Conservation (phyloP, 768 basidiomycete genomes). For the Leccinum disarticulatum region DNA sequence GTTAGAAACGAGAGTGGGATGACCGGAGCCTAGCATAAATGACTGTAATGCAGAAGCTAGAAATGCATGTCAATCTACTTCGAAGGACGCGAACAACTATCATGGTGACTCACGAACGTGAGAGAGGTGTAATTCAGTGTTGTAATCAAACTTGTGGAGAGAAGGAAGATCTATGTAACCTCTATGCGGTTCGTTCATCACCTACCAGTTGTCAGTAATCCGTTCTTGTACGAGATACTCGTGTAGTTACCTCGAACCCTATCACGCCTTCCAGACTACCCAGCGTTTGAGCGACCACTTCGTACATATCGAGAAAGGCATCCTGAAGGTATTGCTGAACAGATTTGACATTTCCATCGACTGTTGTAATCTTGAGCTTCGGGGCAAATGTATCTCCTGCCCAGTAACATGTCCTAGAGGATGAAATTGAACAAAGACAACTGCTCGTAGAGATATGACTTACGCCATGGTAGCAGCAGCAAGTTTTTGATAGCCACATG, state of each 20-base stretch:
- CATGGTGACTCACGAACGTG: slow-evolving; percentile 59
- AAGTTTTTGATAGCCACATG: slow-evolving; percentile 90
- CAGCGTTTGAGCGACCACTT: slow-evolving; percentile 61
- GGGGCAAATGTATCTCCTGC: slow-evolving; percentile 86
- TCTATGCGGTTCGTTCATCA: slow-evolving; percentile 93
- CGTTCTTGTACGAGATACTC: background rate
- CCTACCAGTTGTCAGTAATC: slow-evolving; percentile 41
- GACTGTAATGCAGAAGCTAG: slow-evolving; percentile 83
- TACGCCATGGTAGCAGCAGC: slow-evolving; percentile 93
- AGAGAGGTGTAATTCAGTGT: slow-evolving; percentile 88
- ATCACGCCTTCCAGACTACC: slow-evolving; percentile 77
- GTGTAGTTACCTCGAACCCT: slow-evolving; percentile 75
- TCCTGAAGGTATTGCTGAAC: slow-evolving; percentile 84
- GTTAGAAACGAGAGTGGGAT: slow-evolving; percentile 72
- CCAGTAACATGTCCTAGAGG: slow-evolving; percentile 84
- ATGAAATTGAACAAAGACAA: slow-evolving; percentile 1
- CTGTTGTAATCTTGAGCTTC: slow-evolving; percentile 55
- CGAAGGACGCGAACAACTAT: background rate
- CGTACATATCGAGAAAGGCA: slow-evolving; percentile 77
- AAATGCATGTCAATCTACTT: background rate
- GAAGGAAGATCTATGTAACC: slow-evolving; percentile 87
- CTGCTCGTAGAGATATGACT: slow-evolving; percentile 27
- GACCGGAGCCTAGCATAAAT: slow-evolving; percentile 89
- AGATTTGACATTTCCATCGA: slow-evolving; percentile 50
- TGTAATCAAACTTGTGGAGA: slow-evolving; percentile 87